phyloP scores from a whole-genome alignment of 108 stramenopile genomes.

The Bacterosira constricta region DNA sequence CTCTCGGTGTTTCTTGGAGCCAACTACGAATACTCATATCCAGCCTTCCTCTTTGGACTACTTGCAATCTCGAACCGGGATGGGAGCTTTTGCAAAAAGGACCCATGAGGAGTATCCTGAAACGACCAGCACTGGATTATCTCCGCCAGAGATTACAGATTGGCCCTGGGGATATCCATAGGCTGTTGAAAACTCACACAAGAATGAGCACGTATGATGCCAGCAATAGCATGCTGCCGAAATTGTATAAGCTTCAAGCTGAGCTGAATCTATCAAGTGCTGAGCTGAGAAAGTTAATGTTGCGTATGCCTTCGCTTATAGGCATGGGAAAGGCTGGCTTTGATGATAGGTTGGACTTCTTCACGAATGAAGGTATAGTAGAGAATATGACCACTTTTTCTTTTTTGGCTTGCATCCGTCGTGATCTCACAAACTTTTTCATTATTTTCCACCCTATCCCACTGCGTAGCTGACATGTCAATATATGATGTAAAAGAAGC shows the following conservation, averaged over 20 bases:
- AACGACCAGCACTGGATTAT: conserved; percentile 38
- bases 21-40: conserved; percentile 41
- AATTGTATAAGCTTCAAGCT: conserved; percentile 46
- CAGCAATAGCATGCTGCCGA: conserved; percentile 28
- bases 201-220: conserved; percentile 48
- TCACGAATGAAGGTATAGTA: conserved; percentile 47
- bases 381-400: not conserved
- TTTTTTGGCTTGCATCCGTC: no score
- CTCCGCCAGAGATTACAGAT: conserved; percentile 49
- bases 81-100: conserved; percentile 48
- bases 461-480: conserved; percentile 42
- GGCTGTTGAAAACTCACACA: conserved; percentile 53
- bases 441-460: not conserved
- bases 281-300: conserved; percentile 36
- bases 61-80: conserved; percentile 47
- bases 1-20: conserved; percentile 47
- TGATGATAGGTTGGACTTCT: conserved; percentile 44
- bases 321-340: conserved; percentile 47
- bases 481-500: conserved; percentile 27
- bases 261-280: conserved; percentile 34
- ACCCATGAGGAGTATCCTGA: conserved; percentile 33
- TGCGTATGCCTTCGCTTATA: conserved; percentile 55
- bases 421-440: no score
- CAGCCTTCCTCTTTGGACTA: conserved; percentile 39
- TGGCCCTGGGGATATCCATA: conserved; percentile 37